A percentile compares a stretch with the other conserved stretches of the same genome.
These are phyloP conservation scores for Trifolium subterraneum DNA, from an alignment of 306 rosid genomes.

Conservation along the genomic window DNA sequence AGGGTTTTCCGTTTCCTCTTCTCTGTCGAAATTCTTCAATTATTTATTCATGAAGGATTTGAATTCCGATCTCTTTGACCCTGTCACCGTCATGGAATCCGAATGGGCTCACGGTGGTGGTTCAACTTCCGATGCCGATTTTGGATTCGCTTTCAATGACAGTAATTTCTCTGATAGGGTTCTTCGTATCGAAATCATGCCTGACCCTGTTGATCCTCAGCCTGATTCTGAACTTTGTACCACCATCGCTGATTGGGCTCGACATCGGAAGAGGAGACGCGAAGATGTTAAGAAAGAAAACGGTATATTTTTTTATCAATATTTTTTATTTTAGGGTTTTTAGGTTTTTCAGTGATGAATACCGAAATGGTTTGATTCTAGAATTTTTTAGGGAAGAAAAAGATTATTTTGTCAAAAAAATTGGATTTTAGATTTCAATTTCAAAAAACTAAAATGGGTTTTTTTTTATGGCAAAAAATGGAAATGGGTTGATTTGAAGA, in stretches of 20 bases:
- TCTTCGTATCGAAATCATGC: conserved; percentile 87
- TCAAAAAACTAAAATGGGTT: no score
- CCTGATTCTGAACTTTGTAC: conserved; percentile 64
- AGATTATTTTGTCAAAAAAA: not conserved
- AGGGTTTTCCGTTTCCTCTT: conserved; percentile 26
- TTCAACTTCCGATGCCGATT: conserved; percentile 72
- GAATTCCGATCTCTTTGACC: conserved; percentile 86
- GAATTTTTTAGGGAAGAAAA: not conserved
- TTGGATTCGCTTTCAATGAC: conserved; percentile 94
- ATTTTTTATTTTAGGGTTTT: conserved; percentile 12
- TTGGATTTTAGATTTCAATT: no score
- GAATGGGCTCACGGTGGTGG: conserved; percentile 56
- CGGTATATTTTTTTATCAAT: conserved; percentile 42
- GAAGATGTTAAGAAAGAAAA: conserved; percentile 80
- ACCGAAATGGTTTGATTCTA: not conserved
- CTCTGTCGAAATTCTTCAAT: not conserved
- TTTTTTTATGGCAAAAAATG: no score
- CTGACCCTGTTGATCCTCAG: conserved; percentile 54
- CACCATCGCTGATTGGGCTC: conserved; percentile 90
- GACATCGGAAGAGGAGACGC: conserved; percentile 87
- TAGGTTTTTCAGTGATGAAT: not conserved
- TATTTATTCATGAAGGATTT: conserved; percentile 41
- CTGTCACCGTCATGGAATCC: conserved; percentile 69
- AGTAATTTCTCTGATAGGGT: conserved; percentile 93
- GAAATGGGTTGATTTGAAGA: no score